phyloP scores from a whole-genome alignment of 345 rosid species.

The Leavenworthia alabamica region DNA sequence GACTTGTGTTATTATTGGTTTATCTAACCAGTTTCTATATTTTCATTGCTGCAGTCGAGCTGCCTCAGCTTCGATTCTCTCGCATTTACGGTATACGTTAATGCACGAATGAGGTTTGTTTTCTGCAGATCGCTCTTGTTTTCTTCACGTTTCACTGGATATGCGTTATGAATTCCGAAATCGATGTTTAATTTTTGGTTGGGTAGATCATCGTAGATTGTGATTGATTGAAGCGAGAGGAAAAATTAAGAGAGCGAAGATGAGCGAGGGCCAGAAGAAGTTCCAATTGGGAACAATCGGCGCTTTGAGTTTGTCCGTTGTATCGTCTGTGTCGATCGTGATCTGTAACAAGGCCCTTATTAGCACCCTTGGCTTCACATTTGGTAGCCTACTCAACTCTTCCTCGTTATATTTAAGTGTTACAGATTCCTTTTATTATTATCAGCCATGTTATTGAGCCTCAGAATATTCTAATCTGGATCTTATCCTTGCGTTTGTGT shows the following conservation, averaged over 20 bases:
- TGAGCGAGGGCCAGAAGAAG: constrained; percentile 81
- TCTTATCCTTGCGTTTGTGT: background rate
- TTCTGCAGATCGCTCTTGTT: constrained; percentile 23
- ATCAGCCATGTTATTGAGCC: background rate
- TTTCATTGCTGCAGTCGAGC: constrained; percentile 27
- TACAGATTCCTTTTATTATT: background rate
- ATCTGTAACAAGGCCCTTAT: constrained; percentile 99
- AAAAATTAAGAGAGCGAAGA: constrained; percentile 33
- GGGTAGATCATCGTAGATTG: constrained; percentile 40
- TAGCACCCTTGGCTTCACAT: constrained; percentile 92
- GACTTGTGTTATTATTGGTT: background rate
- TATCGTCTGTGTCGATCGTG: constrained; percentile 97
- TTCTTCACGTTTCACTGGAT: background rate
- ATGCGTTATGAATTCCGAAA: background rate
- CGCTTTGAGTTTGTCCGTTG: constrained; percentile 92
- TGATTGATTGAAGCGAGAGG: constrained; percentile 45
- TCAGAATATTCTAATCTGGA: background rate
- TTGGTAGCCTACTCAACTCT: constrained; percentile 43
- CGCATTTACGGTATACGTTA: constrained; percentile 15
- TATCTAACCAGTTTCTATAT: constrained; percentile 5
- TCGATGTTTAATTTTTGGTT: background rate
- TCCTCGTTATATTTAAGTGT: background rate
- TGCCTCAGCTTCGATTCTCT: constrained; percentile 16
- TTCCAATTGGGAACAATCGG: constrained; percentile 96
- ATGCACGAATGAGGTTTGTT: constrained; percentile 27